Base-by-base conservation (phyloP, 768 basidiomycete species). In the Lentinula boryana region DNA sequence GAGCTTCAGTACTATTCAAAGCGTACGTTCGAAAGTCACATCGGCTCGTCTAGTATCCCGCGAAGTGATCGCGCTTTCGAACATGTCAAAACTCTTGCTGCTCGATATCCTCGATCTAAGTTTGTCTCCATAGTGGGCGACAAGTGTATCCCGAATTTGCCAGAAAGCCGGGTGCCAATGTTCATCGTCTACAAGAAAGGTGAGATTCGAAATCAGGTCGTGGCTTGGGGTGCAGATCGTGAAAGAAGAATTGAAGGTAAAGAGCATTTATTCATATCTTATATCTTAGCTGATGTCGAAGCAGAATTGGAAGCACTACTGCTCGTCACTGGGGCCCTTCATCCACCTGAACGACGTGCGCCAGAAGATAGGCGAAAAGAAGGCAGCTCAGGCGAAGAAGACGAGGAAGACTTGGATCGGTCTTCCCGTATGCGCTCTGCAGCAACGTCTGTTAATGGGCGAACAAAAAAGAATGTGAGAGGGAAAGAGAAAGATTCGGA, bases 71-170 rank as follows among this genome's bases (percentile, higher is more conserved):
- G 87, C 50, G 78, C 95, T 10, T 84, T 82, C 56, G 74, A 80
- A 31, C 87, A 95, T 56, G 73, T 98, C 31, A 78, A 78, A 4
- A 78, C 78, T 0, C 79, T 99, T 5, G 93, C 97, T 1, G 77
- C 77, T n/a, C 84, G 85, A 56, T 89, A 96, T 71, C 92, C 95
- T 2, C 87, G 88, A 51, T 91, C 95, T 10, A 98, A 98, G 75
- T 97, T 99, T 66, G 89, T 98, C 63, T 93, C 92, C 10, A 98
- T 98, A 66, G 85, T 95, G 3, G 94, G 95, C 40, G 84, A 92
- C 75, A 94, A 94, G 72, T 96, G 94, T 76, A 97, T 99, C 66
- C 87, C 91, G n/a, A 89, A 98, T 73, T 86, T 98, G 38, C 96
- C 95, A 13, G 97, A 98, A 67, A 79, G 84, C 40, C 86, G 94